These are phyloP conservation scores for Lipomyces sp. DNA, from an alignment of 805 yeast species.

Conservation along the genomic window DNA sequence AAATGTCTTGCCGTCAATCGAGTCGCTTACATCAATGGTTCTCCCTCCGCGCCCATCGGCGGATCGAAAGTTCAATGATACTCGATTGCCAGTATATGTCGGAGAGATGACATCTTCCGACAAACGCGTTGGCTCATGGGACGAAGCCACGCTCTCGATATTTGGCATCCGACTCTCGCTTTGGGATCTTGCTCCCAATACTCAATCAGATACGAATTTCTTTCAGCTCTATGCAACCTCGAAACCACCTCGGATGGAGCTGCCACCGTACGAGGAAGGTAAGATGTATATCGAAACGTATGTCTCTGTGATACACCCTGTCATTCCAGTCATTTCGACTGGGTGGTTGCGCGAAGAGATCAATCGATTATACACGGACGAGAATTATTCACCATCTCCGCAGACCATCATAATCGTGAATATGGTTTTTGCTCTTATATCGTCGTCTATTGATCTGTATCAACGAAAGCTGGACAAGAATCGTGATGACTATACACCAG, in stretches of 20 bases:
- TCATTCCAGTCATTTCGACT: constrained; percentile 16
- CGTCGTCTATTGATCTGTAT: constrained; percentile 16
- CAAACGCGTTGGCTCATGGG: constrained; percentile 14
- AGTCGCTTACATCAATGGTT: constrained; percentile 13
- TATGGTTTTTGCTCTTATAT: constrained; percentile 22
- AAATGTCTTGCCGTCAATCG: constrained; percentile 21
- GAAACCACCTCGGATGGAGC: constrained; percentile 12
- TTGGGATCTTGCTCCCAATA: constrained; percentile 19
- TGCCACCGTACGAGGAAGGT: constrained; percentile 26
- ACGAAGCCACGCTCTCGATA: constrained; percentile 20
- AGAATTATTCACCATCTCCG: constrained; percentile 10
- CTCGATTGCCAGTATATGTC: constrained; percentile 15
- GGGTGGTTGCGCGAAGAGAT: constrained; percentile 18
- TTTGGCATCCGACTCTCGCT: constrained; percentile 19
- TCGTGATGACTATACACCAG: constrained; percentile 7
- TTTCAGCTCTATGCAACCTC: constrained; percentile 7
- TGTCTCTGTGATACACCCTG: constrained; percentile 17
- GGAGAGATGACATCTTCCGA: constrained; percentile 9
- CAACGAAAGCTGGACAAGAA: constrained; percentile 19
- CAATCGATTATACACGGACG: constrained; percentile 11
- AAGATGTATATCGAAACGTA: constrained; percentile 14
- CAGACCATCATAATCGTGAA: constrained; percentile 19
- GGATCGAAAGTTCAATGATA: constrained; percentile 6
- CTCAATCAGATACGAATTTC: constrained; percentile 15
- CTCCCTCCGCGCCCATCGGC: constrained; percentile 1